Evolutionary conservation across 1,139 yeast species (phyloP).

Genomic region (Geotrichum histeridarum): DNA sequence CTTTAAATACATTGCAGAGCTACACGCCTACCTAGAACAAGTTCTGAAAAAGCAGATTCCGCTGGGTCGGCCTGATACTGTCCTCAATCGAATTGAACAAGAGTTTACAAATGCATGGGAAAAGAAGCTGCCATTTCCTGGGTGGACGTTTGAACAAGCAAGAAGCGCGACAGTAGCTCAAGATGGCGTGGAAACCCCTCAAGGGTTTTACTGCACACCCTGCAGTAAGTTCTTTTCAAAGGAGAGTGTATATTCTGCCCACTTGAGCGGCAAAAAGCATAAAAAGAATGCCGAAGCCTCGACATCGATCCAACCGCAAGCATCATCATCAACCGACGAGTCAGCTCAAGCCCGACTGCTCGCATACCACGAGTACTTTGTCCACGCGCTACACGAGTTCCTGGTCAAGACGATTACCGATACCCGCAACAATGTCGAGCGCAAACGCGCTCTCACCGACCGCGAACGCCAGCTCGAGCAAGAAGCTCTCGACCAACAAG

Average conservation of each 20-base stretch:
- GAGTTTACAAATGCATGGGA: constrained; percentile 37
- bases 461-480: constrained; percentile 61
- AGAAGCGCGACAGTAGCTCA: constrained; percentile 22
- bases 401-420: constrained; percentile 42
- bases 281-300: constrained; percentile 41
- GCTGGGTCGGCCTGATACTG: constrained; percentile 41
- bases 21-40: constrained; percentile 45
- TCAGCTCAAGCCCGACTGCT: constrained; percentile 20
- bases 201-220: constrained; percentile 48
- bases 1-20: constrained; percentile 41
- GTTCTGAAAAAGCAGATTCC: constrained; percentile 52
- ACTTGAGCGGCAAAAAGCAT: constrained; percentile 74
- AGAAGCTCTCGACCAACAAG: constrained; percentile 40
- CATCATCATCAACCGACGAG: constrained; percentile 9
- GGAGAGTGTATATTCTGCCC: constrained; percentile 60
- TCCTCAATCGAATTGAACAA: constrained; percentile 36
- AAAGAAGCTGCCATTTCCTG: constrained; percentile 24
- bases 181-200: constrained; percentile 18
- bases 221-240: constrained; percentile 67
- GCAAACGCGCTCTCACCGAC: constrained; percentile 67
- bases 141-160: constrained; percentile 28
- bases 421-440: constrained; percentile 60
- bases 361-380: constrained; percentile 38
- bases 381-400: constrained; percentile 37
- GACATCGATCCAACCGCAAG: constrained; percentile 4